Base-by-base conservation (phyloP, 2,329 filamentous ascomycete species). In the Claviceps humidiphila region DNA sequence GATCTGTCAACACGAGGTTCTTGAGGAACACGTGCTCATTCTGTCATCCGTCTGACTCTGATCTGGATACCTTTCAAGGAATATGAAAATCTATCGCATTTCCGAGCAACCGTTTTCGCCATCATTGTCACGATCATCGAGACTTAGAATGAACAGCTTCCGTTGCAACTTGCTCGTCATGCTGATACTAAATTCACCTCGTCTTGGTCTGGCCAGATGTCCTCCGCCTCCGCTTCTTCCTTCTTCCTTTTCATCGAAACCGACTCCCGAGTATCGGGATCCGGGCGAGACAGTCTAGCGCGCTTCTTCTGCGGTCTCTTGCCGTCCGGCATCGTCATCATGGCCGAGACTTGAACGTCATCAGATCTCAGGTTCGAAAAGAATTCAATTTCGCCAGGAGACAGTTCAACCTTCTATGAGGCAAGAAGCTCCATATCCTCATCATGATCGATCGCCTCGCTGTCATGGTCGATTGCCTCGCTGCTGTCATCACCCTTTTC, bases 361-460 rank as follows among this genome's bases (percentile, higher is more conserved):
- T 55, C 51, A 1, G 49, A 50, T 13, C 41, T 49, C 14, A 43
- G 46, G 34, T 49, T 53, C 7, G 53, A 51, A 50, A 50, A 52
- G 13, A 39, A 37, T 26, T 34, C 55, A 6, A 14, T 9, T 8
- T 44, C 47, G 7, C 39, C 43, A 20, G 22, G 20, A 5, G 34
- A 11, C 37, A 45, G 17, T 17, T 56, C 53, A n/a, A 57, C 52
- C 9, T 63, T 62, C 3, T 52, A 56, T 13, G 58, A 56, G 26
- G 26, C 26, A 30, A 30, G 26, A 30, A 30, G 8, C 26, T 30
- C 26, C 26, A 30, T 3, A 9, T 9, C 8, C 26, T 30, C 26
- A 9, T 30, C 26, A 9, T 30, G 26, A 2, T 30, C 68, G 5
- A 71, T 70, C 0, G 66, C 66, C 0, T 69, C 67, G 45, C 68